Percentiles rank a stretch among this genome's conserved stretches.
Conservation (phyloP, 805 yeast species). For the Wickerhamiella parazyma region DNA sequence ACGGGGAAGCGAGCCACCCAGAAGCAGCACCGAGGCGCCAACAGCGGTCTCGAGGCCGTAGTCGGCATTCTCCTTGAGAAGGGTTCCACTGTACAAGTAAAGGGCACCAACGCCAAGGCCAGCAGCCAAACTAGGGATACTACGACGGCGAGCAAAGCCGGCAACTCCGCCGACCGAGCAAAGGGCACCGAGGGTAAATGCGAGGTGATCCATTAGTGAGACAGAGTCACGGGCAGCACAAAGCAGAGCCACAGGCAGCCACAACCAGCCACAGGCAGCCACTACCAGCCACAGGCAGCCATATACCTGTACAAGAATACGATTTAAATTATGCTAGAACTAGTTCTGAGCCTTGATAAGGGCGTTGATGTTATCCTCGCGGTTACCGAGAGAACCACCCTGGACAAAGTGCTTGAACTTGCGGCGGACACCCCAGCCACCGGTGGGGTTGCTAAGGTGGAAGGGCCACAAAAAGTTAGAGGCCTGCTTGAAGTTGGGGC, state of each 20-base stretch:
- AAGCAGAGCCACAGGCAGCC: too few species aligned
- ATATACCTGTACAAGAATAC: not conserved
- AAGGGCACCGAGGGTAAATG: conserved; percentile 55
- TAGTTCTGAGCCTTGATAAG: conserved; percentile 90
- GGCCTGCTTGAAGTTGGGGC: conserved; percentile 97
- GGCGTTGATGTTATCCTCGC: conserved; percentile 90
- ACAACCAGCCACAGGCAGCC: too few species aligned
- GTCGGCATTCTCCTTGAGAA: conserved; percentile 57
- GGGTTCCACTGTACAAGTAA: conserved; percentile 39
- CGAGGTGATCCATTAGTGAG: conserved; percentile 52
- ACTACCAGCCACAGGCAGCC: too few species aligned
- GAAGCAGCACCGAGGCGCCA: conserved; percentile 50
- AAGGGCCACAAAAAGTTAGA: conserved; percentile 98
- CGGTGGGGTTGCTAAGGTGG: conserved; percentile 91
- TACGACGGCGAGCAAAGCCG: conserved; percentile 56
- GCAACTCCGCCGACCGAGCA: conserved; percentile 56
- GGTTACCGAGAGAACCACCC: conserved; percentile 98
- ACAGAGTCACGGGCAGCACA: too few species aligned
- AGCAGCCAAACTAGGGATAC: conserved; percentile 68
- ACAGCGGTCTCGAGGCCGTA: conserved; percentile 73
- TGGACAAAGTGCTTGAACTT: conserved; percentile 94
- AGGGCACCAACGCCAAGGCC: conserved; percentile 37
- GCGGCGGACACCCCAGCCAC: conserved; percentile 96
- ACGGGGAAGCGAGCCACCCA: conserved; percentile 62
- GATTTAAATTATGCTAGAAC: conserved; percentile 21